A percentile compares a stretch with the other conserved stretches of the same genome.
These are phyloP conservation scores for Piloderma croceum DNA, from an alignment of 768 basidiomycete genomes.

Conservation along the genomic window DNA sequence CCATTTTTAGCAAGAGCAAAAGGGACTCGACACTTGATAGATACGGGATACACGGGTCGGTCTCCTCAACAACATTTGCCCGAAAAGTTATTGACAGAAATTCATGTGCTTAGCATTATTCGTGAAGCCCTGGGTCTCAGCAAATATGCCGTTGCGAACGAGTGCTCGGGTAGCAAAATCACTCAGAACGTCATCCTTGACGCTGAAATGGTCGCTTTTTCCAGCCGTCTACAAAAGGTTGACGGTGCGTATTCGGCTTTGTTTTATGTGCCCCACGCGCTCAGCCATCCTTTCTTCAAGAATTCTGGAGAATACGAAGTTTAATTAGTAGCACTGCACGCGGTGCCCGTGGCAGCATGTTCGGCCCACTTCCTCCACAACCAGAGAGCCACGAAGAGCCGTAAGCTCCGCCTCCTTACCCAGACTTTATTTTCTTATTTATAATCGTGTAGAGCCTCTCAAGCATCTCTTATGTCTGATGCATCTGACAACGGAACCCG, in stretches of 20 bases:
- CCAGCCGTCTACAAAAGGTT: constrained; percentile 47
- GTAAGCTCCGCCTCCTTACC: too few species aligned
- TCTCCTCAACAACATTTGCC: too few species aligned
- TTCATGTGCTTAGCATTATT: constrained; percentile 44
- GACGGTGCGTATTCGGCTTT: constrained; percentile 51
- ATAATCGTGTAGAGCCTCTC: constrained; percentile 24
- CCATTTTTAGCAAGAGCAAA: constrained; percentile 84
- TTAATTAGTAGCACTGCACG: constrained; percentile 54
- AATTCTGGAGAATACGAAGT: constrained; percentile 70
- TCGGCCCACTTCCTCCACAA: neutral
- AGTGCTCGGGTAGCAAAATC: constrained; percentile 17
- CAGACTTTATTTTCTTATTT: too few species aligned
- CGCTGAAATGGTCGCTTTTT: constrained; percentile 87
- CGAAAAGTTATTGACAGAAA: neutral
- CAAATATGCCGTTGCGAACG: neutral
- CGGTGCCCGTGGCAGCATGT: constrained; percentile 36
- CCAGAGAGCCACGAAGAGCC: too few species aligned
- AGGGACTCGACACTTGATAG: constrained; percentile 79
- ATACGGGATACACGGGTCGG: constrained; percentile 50
- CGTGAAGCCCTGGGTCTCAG: constrained; percentile 50
- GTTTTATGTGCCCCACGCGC: neutral
- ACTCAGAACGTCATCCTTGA: constrained; percentile 54
- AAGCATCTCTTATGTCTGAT: constrained; percentile 38
- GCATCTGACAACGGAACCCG: constrained; percentile 33
- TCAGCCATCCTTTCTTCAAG: constrained; percentile 28